Evolutionary conservation across 106 monocot species (phyloP).

Genomic region (Dioscorea alata): DNA sequence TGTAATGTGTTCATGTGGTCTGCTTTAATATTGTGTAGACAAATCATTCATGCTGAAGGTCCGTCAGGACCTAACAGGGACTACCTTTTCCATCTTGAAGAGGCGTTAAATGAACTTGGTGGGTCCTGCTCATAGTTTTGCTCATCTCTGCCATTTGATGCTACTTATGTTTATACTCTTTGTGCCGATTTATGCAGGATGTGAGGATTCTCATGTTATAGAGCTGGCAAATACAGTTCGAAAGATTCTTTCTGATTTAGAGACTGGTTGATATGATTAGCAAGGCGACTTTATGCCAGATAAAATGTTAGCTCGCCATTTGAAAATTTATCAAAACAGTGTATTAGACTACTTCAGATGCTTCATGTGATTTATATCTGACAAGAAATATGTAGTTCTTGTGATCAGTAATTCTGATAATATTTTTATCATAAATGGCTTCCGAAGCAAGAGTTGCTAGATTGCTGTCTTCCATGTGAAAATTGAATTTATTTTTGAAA

Average conservation of each 20-base stretch:
- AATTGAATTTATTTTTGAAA: no score
- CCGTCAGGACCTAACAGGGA: conserved; percentile 92
- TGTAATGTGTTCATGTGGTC: background rate
- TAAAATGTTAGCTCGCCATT: no score
- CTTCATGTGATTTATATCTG: no score
- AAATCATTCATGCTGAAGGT: conserved; percentile 73
- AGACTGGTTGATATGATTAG: background rate
- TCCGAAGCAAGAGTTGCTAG: no score
- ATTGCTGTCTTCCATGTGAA: no score
- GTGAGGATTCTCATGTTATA: conserved; percentile 60
- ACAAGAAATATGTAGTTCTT: no score
- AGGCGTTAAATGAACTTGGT: conserved; percentile 56
- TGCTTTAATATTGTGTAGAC: conserved; percentile 27
- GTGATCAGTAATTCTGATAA: no score
- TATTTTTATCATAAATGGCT: no score
- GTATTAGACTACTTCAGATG: no score
- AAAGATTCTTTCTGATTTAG: conserved; percentile 20
- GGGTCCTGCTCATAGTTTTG: background rate
- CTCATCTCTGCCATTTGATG: background rate
- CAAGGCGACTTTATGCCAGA: no score
- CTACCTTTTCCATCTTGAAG: conserved; percentile 89
- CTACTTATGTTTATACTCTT: background rate
- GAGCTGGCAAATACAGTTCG: conserved; percentile 66
- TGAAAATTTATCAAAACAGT: no score
- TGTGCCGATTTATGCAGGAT: conserved; percentile 34